Evolutionary conservation across 2,329 filamentous ascomycete species (phyloP).

Genomic region (Trichophyton mentagrophytes): DNA sequence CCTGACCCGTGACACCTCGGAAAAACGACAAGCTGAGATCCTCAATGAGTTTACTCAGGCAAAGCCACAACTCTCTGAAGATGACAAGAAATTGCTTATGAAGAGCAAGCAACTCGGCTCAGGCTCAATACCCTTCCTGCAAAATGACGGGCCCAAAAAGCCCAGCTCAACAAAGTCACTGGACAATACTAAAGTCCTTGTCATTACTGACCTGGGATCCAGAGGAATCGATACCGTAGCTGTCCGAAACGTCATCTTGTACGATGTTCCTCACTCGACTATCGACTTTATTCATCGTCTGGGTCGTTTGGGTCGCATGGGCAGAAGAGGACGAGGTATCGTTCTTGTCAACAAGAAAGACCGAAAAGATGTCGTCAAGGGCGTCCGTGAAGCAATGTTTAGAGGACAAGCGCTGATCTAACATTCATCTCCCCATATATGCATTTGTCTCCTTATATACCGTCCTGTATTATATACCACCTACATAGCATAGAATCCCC

Average conservation of each 20-base stretch:
- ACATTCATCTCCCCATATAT: neutral
- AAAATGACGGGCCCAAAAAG: conserved; percentile 6
- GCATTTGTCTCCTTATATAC: neutral
- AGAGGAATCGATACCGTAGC: conserved; percentile 88
- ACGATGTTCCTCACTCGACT: conserved; percentile 93
- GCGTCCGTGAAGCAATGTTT: conserved; percentile 83
- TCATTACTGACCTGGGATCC: conserved; percentile 86
- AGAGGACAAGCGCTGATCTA: conserved; percentile 66
- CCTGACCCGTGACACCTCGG: conserved; percentile 69
- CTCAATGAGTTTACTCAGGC: conserved; percentile 57
- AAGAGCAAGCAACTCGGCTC: conserved; percentile 10
- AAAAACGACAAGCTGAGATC: conserved; percentile 63
- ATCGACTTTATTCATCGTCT: conserved; percentile 97
- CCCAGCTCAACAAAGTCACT: conserved; percentile 12
- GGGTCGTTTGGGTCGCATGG: conserved; percentile 85
- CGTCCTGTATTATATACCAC: neutral
- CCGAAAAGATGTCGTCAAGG: conserved; percentile 75
- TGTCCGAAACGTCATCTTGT: conserved; percentile 82
- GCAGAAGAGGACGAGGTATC: conserved; percentile 72
- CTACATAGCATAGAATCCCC: neutral
- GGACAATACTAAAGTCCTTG: conserved; percentile 71
- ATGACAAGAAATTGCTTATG: conserved; percentile 10
- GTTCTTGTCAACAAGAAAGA: conserved; percentile 85
- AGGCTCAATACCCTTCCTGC: conserved; percentile 14
- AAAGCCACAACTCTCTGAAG: conserved; percentile 23